A percentile compares a stretch with the other conserved stretches of the same genome.
Conservation (phyloP, 306 rosid genomes). For the Calophaca sinica region DNA sequence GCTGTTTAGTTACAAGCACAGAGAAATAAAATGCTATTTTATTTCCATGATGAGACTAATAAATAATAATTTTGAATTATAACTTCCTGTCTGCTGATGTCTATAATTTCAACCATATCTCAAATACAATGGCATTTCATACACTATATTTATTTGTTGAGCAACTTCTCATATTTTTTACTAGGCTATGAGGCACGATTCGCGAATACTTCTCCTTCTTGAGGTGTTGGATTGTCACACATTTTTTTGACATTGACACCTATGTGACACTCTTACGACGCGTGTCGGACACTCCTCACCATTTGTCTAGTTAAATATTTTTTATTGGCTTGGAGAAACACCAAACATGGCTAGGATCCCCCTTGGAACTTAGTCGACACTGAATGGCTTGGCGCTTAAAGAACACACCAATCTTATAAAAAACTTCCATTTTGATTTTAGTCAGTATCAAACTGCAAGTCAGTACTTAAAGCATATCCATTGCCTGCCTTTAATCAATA, state of each 20-base stretch:
- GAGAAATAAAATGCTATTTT: not conserved
- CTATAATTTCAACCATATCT: not conserved
- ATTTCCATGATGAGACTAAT: conserved; percentile 7
- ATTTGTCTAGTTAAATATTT: too few relatives aligned
- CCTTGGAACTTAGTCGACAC: not conserved
- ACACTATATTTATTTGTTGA: too few relatives aligned
- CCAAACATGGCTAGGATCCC: not conserved
- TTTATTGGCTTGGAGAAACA: not conserved
- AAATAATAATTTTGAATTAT: not conserved
- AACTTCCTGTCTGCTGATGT: conserved; percentile 14
- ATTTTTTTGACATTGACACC: too few relatives aligned
- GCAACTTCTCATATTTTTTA: too few relatives aligned
- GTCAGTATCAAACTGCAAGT: conserved; percentile 9
- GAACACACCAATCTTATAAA: not conserved
- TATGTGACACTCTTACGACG: too few relatives aligned
- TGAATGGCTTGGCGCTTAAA: not conserved
- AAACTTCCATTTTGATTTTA: not conserved
- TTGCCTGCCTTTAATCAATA: conserved; percentile 14
- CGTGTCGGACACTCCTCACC: too few relatives aligned
- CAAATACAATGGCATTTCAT: too few relatives aligned
- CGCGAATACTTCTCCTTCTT: too few relatives aligned
- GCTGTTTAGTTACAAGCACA: not conserved
- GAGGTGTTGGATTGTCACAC: too few relatives aligned
- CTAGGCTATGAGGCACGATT: too few relatives aligned
- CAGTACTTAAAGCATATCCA: conserved; percentile 21